Conservation (phyloP, 768 basidiomycete species). For the Exsudoporus frostii region DNA sequence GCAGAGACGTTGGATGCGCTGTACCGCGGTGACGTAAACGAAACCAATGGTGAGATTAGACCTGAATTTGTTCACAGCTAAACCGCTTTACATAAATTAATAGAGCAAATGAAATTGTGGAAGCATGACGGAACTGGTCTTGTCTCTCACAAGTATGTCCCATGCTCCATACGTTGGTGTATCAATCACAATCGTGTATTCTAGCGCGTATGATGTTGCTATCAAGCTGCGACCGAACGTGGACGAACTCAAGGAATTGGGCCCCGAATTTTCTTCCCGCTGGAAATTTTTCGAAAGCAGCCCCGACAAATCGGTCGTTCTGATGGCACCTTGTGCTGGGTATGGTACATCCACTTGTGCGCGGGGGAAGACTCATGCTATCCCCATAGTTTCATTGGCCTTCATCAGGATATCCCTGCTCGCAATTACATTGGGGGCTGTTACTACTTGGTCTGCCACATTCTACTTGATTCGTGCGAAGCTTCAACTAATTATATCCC, state of each 20-base stretch:
- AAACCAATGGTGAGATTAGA: constrained; percentile 37
- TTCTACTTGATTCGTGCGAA: not conserved
- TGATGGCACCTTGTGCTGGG: constrained; percentile 42
- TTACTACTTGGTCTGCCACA: constrained; percentile 30
- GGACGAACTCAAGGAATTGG: constrained; percentile 48
- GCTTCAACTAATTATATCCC: not conserved
- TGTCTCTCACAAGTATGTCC: constrained; percentile 53
- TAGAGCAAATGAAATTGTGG: constrained; percentile 36
- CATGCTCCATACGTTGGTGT: not conserved
- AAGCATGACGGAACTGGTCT: constrained; percentile 43
- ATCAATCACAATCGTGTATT: not conserved
- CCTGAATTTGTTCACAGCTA: constrained; percentile 9
- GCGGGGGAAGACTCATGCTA: not conserved
- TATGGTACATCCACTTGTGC: constrained; percentile 14
- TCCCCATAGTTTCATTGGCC: constrained; percentile 9
- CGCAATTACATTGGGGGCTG: constrained; percentile 16
- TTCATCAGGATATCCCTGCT: constrained; percentile 6
- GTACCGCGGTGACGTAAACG: constrained; percentile 38
- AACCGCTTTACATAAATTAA: not conserved
- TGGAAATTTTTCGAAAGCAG: constrained; percentile 53
- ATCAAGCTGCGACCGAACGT: constrained; percentile 53
- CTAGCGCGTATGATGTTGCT: constrained; percentile 52
- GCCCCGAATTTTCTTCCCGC: constrained; percentile 42
- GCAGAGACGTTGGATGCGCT: constrained; percentile 49
- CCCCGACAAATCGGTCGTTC: constrained; percentile 55